Evolutionary conservation across 2,329 filamentous ascomycete species (phyloP).

Genomic region (Apiospora koreana): DNA sequence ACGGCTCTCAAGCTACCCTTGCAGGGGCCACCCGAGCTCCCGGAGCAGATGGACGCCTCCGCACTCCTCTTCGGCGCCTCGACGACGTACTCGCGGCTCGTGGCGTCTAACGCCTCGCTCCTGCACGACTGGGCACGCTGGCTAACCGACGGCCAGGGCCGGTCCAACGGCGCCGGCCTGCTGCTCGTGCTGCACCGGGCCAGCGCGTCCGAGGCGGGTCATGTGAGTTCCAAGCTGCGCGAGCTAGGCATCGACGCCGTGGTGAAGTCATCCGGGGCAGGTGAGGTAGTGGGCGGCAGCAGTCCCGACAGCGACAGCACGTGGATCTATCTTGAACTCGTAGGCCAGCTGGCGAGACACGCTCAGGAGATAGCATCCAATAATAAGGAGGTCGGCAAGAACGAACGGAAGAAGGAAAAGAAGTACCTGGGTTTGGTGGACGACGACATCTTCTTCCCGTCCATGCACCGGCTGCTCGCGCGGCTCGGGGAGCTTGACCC

Average conservation of each 20-base stretch:
- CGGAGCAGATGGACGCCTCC: constrained; percentile 39
- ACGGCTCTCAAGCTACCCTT: constrained; percentile 34
- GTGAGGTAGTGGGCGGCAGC: constrained; percentile 18
- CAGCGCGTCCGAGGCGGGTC: constrained; percentile 31
- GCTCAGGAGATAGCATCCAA: constrained; percentile 33
- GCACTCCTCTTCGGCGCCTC: constrained; percentile 44
- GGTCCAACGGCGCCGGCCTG: constrained; percentile 45
- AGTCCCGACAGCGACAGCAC: constrained; percentile 29
- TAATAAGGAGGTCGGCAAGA: constrained; percentile 24
- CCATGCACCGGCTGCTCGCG: constrained; percentile 38
- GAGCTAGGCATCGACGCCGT: constrained; percentile 41
- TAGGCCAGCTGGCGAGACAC: constrained; percentile 35
- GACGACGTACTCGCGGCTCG: constrained; percentile 43
- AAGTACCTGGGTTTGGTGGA: constrained; percentile 46
- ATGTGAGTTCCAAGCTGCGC: constrained; percentile 33
- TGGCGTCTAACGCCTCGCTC: constrained; percentile 39
- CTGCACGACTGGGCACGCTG: constrained; percentile 46
- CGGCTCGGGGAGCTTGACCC: constrained; percentile 38
- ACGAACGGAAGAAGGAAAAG: constrained; percentile 30
- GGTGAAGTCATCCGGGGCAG: constrained; percentile 27
- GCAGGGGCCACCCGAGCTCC: constrained; percentile 26
- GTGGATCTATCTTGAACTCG: constrained; percentile 40
- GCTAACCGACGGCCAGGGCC: constrained; percentile 43
- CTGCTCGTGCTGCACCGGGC: constrained; percentile 44
- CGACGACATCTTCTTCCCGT: constrained; percentile 49